These are phyloP conservation scores for Hanseniaspora occidentalis DNA, from an alignment of 805 yeast genomes.

Conservation along the genomic window DNA sequence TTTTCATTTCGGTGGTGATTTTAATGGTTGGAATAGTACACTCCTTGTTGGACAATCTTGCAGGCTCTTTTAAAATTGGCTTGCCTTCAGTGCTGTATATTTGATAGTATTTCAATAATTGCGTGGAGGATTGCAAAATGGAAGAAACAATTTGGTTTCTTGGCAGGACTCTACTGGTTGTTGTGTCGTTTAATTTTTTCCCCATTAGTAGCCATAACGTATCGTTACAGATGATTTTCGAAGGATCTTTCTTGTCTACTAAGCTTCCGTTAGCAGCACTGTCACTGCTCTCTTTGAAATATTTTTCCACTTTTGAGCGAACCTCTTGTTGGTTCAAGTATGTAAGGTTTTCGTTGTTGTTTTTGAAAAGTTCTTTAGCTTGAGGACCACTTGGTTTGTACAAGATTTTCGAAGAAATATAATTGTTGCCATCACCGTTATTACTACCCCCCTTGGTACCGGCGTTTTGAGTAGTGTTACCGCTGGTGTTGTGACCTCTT, in stretches of 20 bases:
- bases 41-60: background rate
- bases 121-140: background rate
- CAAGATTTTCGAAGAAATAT: background rate
- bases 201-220: background rate
- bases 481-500: slow-evolving; percentile 15
- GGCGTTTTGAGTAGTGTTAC: background rate
- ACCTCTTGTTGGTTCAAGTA: background rate
- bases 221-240: background rate
- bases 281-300: background rate
- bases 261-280: too few relatives aligned
- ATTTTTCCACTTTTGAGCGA: background rate
- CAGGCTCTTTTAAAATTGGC: background rate
- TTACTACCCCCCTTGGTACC: slow-evolving; percentile 5
- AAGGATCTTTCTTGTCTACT: background rate
- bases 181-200: background rate
- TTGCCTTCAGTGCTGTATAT: background rate
- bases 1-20: slow-evolving; percentile 2
- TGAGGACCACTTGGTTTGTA: background rate
- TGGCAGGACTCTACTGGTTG: background rate
- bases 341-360: too few relatives aligned
- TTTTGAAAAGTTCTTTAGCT: background rate
- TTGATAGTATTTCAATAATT: background rate
- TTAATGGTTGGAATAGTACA: slow-evolving; percentile 7
- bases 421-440: background rate
- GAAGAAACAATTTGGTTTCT: background rate